Conservation (phyloP, 768 basidiomycete species). For the Pholiota conissans region DNA sequence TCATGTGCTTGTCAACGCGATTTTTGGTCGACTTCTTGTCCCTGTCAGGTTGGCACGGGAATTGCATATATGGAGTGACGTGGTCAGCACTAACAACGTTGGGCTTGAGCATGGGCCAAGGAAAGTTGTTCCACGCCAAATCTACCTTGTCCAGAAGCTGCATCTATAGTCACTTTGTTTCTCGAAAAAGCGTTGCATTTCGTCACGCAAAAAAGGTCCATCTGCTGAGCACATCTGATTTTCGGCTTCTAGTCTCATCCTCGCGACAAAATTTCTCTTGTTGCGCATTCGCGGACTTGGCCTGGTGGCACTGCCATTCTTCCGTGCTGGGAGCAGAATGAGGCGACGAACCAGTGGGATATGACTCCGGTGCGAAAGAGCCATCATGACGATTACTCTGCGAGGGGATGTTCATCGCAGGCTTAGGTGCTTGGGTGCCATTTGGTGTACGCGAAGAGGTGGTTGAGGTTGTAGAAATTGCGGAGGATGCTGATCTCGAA, state of each 20-base stretch:
- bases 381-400: slow-evolving; percentile 28
- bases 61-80: slow-evolving; percentile 63
- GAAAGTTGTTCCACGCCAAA: slow-evolving; percentile 66
- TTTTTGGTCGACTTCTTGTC: slow-evolving; percentile 64
- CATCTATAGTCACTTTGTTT: slow-evolving; percentile 65
- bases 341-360: slow-evolving; percentile 25
- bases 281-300: slow-evolving; percentile 61
- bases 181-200: slow-evolving; percentile 55
- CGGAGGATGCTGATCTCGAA: slow-evolving; percentile 25
- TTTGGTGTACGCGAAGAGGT: slow-evolving; percentile 3
- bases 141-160: slow-evolving; percentile 39
- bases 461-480: slow-evolving; percentile 24
- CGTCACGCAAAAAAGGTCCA: slow-evolving; percentile 56
- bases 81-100: slow-evolving; percentile 60
- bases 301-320: slow-evolving; percentile 65
- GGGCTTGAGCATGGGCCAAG: slow-evolving; percentile 71
- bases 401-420: slow-evolving; percentile 26
- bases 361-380: slow-evolving; percentile 33
- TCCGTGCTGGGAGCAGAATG: slow-evolving; percentile 35
- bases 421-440: slow-evolving; percentile 21
- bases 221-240: slow-evolving; percentile 49
- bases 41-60: slow-evolving; percentile 49
- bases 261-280: slow-evolving; percentile 70
- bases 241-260: slow-evolving; percentile 58
- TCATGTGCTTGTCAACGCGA: slow-evolving; percentile 72